Evolutionary conservation across 2,329 filamentous ascomycete genomes (phyloP).

Genomic region (Fusarium palustre): DNA sequence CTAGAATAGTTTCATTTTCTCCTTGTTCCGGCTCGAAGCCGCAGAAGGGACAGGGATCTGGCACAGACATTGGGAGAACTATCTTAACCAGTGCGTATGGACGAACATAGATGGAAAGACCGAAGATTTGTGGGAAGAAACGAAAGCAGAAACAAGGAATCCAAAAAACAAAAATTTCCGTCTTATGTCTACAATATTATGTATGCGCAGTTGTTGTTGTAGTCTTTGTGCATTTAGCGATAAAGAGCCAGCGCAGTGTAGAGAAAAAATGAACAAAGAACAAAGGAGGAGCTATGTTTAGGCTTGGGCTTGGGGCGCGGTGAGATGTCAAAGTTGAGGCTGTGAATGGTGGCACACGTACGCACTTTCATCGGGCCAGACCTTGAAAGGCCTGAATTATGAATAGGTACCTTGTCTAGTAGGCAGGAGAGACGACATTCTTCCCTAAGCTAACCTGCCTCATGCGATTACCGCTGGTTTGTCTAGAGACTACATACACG

Average conservation of each 20-base stretch:
- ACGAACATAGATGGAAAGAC: neutral
- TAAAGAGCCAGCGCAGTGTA: slow-evolving; percentile 1
- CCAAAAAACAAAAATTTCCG: neutral
- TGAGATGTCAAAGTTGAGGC: slow-evolving; percentile 35
- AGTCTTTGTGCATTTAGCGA: slow-evolving; percentile 4
- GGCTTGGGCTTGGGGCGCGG: slow-evolving; percentile 9
- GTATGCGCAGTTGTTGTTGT: neutral
- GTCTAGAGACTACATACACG: neutral
- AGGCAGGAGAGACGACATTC: neutral
- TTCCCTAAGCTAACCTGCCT: too few species aligned
- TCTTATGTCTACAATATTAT: slow-evolving; percentile 3
- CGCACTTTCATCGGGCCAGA: neutral
- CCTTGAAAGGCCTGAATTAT: neutral
- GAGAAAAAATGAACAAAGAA: slow-evolving; percentile 28
- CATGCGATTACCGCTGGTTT: neutral
- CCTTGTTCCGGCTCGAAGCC: slow-evolving; percentile 48
- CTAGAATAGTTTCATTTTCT: slow-evolving; percentile 53
- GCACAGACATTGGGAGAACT: slow-evolving; percentile 14
- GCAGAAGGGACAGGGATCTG: slow-evolving; percentile 53
- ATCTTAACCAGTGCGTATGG: slow-evolving; percentile 1
- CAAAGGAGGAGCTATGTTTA: neutral
- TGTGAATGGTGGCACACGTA: slow-evolving; percentile 36
- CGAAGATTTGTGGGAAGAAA: neutral
- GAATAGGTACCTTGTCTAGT: neutral
- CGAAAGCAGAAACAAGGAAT: neutral